Evolutionary conservation across 176 grass and related monocot species (phyloP), one percentile per base, ranked within the genome.

Genomic region (Rhipidocladum racemiflorum): DNA sequence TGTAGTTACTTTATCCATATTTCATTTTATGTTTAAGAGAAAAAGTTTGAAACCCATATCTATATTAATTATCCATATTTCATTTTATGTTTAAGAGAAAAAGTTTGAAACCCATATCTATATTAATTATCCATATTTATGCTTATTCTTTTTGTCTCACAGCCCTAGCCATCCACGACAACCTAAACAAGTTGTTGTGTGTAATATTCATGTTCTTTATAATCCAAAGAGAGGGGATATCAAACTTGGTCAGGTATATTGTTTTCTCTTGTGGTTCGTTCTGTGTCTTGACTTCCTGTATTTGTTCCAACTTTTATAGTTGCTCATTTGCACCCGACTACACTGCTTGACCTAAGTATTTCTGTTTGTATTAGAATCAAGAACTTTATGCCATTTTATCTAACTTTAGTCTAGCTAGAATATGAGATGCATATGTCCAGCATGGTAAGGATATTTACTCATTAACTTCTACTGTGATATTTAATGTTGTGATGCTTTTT

Each of bases 201-300:
- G 95, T 85, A 98, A 98, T 51, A 95, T 89, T 74, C 92, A 95
- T 81, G 87, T 95, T 85, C 92, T 98, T 77, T 98, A 91, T 83
- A 98, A 98, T 85, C 95, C 92, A 55, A 98, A 93, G 67, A 94
- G 95, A 86, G 95, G 95, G 65, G 95, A 93, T 24, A 95, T 98
- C 49, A 98, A 98, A 83, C 88, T 98, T 60, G 95, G 92, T 71
- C 95, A 98, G 90, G 92, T 95, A 90, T 77, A 28, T 75, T 67
- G 36, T 10, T 77, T 55, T 53, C 70, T 39, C 10, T 4, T 56
- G 20, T 89, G 87, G 15, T 61, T 54, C 9, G 43, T 85, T 49
- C 34, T 61, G 4, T 73, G 17, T 40, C 38, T 72, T 88, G 6
- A 68, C 17, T 67, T 79, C 49, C 17, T 73, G 54, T 60, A 70